Base-by-base conservation (phyloP, 768 basidiomycete genomes). In the Mrakia frigida region DNA sequence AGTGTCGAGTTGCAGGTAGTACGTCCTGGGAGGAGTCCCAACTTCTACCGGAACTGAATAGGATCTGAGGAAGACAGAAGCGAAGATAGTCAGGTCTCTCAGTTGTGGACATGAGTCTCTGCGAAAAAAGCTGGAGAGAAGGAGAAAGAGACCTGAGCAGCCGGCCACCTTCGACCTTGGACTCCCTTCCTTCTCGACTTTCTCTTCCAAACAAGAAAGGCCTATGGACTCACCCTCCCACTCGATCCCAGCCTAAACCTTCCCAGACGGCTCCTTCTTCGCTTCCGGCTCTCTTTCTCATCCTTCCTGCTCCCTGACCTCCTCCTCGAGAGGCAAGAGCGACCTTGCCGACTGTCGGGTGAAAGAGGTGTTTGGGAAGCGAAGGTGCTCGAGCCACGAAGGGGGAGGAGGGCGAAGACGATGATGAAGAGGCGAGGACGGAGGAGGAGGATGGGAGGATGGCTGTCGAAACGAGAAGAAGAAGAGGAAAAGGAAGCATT, bases 1-100 rank as follows among this genome's bases (percentile, higher is more conserved):
- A 6, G 74, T 75, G 65, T 75, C 74, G 59, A 75, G 52, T 39
- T 75, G 74, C 6, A 75, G 68, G 65, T 70, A 75, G 74, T 56
- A 75, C 16, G 74, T 75, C 33, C 39, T 25, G 11, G 74, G 67
- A 25, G 63, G 63, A 3, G 53, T n/a, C 28, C 74, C 74, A n/a
- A 75, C 56, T 35, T 68, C 65, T 21, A 75, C 18, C 28, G 74
- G 74, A 4, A 75, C 68, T 3, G 74, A 70, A 16, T 75, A 75
- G 2, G 74, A 56, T 4, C 74, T 75, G 67, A n/a, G 37, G n/a
- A 39, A 6, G 6, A 14, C 0, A 10, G 11, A 5, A 14, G 37
- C 6, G 41, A 50, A 18, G 46, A 21, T 14, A 50, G 35, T 43
- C 68, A 43, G 68, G 23, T 16, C 10, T 33, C 5, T 10, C 6